phyloP scores from a whole-genome alignment of 176 grass and related monocot genomes.

The Juncus effusus region DNA sequence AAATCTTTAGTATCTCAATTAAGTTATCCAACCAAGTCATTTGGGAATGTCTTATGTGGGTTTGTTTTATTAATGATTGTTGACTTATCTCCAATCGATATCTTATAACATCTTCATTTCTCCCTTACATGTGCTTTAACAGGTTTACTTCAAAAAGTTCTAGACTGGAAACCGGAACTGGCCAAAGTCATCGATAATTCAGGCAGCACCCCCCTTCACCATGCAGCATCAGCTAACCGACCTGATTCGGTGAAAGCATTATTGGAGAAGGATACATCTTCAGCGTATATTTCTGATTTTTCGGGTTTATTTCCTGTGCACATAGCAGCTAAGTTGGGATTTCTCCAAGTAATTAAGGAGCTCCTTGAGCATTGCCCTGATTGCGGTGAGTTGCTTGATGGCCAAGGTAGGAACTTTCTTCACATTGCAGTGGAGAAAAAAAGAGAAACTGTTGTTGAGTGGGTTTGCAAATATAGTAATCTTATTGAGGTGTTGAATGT shows the following conservation, averaged over 20 bases:
- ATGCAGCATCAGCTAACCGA: not conserved
- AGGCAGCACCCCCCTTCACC: not conserved
- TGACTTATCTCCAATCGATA: too few species aligned
- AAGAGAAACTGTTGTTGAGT: not conserved
- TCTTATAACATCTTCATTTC: too few species aligned
- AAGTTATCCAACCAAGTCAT: too few species aligned
- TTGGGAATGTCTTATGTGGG: too few species aligned
- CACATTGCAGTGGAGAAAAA: constrained; percentile 14
- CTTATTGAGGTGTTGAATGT: constrained; percentile 27
- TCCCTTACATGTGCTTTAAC: not conserved
- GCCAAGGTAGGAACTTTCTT: constrained; percentile 31
- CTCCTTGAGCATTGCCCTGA: constrained; percentile 13
- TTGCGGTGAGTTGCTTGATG: constrained; percentile 22
- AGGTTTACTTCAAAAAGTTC: constrained; percentile 26
- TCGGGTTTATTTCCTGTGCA: not conserved
- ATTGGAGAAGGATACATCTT: not conserved
- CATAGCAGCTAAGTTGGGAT: too few species aligned
- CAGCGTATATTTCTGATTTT: not conserved
- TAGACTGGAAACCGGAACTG: constrained; percentile 2
- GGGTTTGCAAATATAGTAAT: not conserved
- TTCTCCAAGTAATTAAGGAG: not conserved
- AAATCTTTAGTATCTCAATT: too few species aligned
- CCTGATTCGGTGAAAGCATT: not conserved
- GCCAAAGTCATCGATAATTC: not conserved
- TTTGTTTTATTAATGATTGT: too few species aligned